phyloP scores from a whole-genome alignment of 805 yeast genomes.

The Candida krabiensis region DNA sequence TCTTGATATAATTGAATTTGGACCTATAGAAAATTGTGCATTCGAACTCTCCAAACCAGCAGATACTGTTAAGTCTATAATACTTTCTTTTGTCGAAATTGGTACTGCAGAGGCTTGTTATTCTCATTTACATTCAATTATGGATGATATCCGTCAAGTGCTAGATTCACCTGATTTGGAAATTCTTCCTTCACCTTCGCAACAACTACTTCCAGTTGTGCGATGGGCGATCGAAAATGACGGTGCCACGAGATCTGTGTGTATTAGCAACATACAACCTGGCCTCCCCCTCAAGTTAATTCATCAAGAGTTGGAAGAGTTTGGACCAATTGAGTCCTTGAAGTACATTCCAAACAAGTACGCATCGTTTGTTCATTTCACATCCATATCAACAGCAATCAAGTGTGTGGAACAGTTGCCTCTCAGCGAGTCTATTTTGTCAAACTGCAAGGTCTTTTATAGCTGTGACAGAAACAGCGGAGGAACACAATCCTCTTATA shows the following conservation, averaged over 20 bases:
- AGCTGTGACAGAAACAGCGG: conserved; percentile 27
- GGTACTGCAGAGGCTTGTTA: conserved; percentile 24
- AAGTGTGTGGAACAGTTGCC: conserved; percentile 41
- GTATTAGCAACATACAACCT: conserved; percentile 25
- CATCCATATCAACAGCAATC: conserved; percentile 47
- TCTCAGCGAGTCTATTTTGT: conserved; percentile 23
- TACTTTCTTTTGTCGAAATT: conserved; percentile 28
- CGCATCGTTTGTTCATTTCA: conserved; percentile 38
- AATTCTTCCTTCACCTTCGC: conserved; percentile 32
- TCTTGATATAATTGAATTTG: conserved; percentile 49
- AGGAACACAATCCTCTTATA: neutral
- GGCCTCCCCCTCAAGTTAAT: conserved; percentile 25
- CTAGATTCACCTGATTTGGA: conserved; percentile 40
- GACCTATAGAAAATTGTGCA: conserved; percentile 63
- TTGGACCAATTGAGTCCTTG: conserved; percentile 44
- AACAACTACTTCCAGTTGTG: conserved; percentile 29
- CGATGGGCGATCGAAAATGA: conserved; percentile 30
- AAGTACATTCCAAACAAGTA: conserved; percentile 23
- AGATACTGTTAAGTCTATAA: conserved; percentile 7
- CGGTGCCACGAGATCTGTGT: conserved; percentile 32
- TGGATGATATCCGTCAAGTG: conserved; percentile 24
- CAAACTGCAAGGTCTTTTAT: conserved; percentile 28
- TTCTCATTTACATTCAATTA: conserved; percentile 9
- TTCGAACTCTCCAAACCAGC: conserved; percentile 30
- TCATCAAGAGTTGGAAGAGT: conserved; percentile 33